These are phyloP conservation scores for Funneliformis caledonium DNA, from an alignment of 371 early-diverging fungal species.

Conservation along the genomic window DNA sequence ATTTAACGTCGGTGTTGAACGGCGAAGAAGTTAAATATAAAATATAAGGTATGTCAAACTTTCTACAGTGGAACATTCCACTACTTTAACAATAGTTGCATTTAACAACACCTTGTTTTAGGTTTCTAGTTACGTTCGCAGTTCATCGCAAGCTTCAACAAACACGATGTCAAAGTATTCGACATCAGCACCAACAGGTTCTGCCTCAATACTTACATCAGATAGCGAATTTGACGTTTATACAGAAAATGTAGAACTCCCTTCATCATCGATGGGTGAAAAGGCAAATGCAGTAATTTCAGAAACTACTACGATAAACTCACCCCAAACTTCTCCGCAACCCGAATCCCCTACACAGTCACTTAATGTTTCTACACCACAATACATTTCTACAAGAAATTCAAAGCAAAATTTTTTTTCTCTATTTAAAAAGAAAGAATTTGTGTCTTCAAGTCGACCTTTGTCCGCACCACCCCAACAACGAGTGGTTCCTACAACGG, in stretches of 20 bases:
- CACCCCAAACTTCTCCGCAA: not conserved
- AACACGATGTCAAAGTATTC: conserved; percentile 1
- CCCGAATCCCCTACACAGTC: not conserved
- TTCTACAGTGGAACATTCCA: not conserved
- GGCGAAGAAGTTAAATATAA: not conserved
- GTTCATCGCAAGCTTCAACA: not conserved
- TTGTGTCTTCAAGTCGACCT: not conserved
- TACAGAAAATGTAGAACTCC: not conserved
- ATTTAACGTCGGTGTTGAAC: not conserved
- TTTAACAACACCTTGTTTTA: too few species aligned
- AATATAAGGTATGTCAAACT: not conserved
- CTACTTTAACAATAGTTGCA: not conserved
- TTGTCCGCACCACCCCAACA: not conserved
- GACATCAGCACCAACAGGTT: not conserved
- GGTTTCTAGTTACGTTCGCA: not conserved
- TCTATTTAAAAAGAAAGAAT: conserved; percentile 32
- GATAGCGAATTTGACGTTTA: not conserved
- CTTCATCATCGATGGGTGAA: not conserved
- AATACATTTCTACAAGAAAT: not conserved
- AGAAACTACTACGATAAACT: not conserved
- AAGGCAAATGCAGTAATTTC: not conserved
- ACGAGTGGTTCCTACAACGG: not conserved
- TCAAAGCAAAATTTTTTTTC: conserved; percentile 20
- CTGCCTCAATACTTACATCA: not conserved
- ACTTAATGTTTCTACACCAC: not conserved